phyloP scores from a whole-genome alignment of 305 asterid genomes.

The Fraxinus sp. region DNA sequence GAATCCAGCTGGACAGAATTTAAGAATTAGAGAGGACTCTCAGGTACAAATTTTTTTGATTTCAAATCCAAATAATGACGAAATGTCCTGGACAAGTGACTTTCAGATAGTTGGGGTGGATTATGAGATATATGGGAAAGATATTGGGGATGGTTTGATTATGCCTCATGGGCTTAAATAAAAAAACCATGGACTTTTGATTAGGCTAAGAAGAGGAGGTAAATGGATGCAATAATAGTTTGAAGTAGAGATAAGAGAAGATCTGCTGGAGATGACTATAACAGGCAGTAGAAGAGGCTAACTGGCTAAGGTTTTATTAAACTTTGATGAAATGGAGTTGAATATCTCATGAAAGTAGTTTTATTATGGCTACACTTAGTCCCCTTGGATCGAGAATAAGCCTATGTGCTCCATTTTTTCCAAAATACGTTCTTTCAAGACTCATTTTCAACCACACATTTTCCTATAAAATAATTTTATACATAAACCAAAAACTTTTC shows the following conservation, averaged over 20 bases:
- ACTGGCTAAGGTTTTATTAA: background rate
- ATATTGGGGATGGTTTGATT: background rate
- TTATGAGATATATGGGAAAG: background rate
- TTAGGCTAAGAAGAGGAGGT: background rate
- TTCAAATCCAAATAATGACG: background rate
- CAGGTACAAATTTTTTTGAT: conserved; percentile 57
- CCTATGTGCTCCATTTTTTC: too few species aligned
- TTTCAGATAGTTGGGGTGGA: background rate
- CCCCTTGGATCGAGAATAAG: background rate
- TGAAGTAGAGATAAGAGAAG: background rate
- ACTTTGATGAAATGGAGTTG: background rate
- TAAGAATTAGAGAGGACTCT: conserved; percentile 90
- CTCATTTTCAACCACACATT: too few species aligned
- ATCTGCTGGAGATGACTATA: background rate
- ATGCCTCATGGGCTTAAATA: background rate
- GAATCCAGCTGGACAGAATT: conserved; percentile 99
- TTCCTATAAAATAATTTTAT: too few species aligned
- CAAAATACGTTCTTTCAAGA: too few species aligned
- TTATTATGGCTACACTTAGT: background rate
- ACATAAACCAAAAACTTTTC: too few species aligned
- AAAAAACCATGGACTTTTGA: background rate
- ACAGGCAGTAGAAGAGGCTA: background rate
- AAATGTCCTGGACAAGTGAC: background rate
- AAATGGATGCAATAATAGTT: background rate
- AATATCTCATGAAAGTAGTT: background rate